phyloP scores from a whole-genome alignment of 805 yeast genomes.

The Saccharomyces cerevisiae region DNA sequence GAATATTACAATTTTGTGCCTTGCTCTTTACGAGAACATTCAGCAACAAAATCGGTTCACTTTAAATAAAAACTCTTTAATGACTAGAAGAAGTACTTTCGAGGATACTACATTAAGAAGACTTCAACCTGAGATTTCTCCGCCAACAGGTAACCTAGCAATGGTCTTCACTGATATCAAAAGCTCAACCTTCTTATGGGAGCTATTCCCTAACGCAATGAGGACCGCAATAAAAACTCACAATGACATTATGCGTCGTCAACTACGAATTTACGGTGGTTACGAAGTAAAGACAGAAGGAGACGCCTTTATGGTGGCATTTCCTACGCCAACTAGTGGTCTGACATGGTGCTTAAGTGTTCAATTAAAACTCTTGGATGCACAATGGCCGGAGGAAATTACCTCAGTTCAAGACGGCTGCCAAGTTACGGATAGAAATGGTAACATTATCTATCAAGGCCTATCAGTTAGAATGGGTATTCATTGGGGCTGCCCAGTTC shows the following conservation, averaged over 20 bases:
- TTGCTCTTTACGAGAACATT: constrained; percentile 50
- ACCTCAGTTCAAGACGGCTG: constrained; percentile 77
- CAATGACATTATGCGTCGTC: constrained; percentile 89
- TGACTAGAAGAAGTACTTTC: constrained; percentile 44
- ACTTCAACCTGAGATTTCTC: constrained; percentile 81
- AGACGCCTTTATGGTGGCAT: constrained; percentile 96
- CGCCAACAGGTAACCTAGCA: constrained; percentile 91
- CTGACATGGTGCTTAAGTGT: constrained; percentile 91
- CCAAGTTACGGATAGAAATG: constrained; percentile 57
- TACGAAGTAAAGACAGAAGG: constrained; percentile 99
- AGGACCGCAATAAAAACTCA: constrained; percentile 93
- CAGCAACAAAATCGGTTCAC: constrained; percentile 28
- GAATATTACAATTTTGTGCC: constrained; percentile 71
- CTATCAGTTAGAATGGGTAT: constrained; percentile 95
- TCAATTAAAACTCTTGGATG: constrained; percentile 71
- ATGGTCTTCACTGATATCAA: constrained; percentile 97
- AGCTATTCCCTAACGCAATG: constrained; percentile 86
- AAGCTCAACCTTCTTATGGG: constrained; percentile 91
- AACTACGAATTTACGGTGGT: constrained; percentile 86
- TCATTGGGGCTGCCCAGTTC: constrained; percentile 97
- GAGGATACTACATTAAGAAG: constrained; percentile 77
- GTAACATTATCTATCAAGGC: constrained; percentile 67
- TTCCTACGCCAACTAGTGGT: constrained; percentile 86
- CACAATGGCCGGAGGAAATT: constrained; percentile 95
- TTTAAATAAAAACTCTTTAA: constrained; percentile 33